Evolutionary conservation across 2,329 filamentous ascomycete species (phyloP).

Genomic region (Ophiosphaerella korrae): DNA sequence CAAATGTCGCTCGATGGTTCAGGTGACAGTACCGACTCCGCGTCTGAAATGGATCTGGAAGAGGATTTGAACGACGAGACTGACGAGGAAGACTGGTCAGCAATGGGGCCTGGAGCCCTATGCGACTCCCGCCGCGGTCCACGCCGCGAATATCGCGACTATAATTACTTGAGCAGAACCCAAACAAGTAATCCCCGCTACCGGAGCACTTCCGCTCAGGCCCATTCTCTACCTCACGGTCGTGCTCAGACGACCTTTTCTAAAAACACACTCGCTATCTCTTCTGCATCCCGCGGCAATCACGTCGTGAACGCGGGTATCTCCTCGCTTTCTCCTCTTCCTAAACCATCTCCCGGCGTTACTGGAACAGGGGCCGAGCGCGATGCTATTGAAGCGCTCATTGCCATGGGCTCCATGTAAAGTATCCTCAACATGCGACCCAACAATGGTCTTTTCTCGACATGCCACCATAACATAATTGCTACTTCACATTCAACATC

Average conservation of each 20-base stretch:
- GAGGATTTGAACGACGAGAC: constrained; percentile 82
- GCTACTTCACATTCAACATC: constrained; percentile 11
- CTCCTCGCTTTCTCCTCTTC: constrained; percentile 21
- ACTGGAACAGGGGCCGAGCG: constrained; percentile 63
- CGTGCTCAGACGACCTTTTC: constrained; percentile 31
- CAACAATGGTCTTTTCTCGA: background rate
- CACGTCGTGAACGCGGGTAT: constrained; percentile 30
- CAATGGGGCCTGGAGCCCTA: constrained; percentile 83
- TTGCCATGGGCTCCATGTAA: constrained; percentile 75
- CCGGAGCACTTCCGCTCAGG: constrained; percentile 34
- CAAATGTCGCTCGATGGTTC: constrained; percentile 86
- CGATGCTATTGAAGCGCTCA: constrained; percentile 79
- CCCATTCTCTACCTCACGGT: constrained; percentile 32
- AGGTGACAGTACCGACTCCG: constrained; percentile 68
- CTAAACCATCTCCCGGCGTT: constrained; percentile 35
- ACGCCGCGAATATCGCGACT: constrained; percentile 43
- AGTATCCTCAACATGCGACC: background rate
- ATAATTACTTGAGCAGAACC: constrained; percentile 46
- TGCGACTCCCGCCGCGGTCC: constrained; percentile 60
- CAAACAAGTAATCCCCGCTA: constrained; percentile 36
- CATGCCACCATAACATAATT: background rate
- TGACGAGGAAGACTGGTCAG: constrained; percentile 95
- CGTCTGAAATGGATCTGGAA: constrained; percentile 70
- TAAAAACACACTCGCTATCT: constrained; percentile 33
- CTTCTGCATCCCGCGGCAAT: constrained; percentile 40